Percentiles rank a stretch among this genome's conserved stretches.
phyloP scores from a whole-genome alignment of 305 asterid genomes.

The Fraxinus floribunda region DNA sequence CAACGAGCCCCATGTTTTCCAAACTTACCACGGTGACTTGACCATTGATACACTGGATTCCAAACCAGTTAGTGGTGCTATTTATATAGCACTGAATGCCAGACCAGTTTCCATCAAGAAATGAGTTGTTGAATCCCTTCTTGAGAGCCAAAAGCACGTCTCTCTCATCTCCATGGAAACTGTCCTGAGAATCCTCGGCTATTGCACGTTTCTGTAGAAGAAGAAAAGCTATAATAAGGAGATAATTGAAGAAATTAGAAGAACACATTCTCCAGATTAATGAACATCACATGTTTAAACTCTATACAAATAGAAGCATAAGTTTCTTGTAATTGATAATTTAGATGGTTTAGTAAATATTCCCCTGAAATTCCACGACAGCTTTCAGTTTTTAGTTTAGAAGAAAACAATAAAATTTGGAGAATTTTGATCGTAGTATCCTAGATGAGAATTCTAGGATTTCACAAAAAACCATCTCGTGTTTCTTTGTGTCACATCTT shows the following conservation, averaged over 20 bases:
- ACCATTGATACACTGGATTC: conserved; percentile 50
- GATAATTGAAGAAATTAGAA: conserved; percentile 29
- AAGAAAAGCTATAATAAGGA: conserved; percentile 26
- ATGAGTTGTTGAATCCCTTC: conserved; percentile 34
- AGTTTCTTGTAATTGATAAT: conserved; percentile 1
- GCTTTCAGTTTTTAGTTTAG: conserved; percentile 36
- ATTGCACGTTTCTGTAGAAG: conserved; percentile 3
- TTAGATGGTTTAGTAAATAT: conserved; percentile 14
- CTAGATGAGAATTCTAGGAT: conserved; percentile 48
- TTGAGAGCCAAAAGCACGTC: conserved; percentile 47
- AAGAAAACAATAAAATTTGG: conserved; percentile 41
- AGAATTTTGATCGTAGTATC: conserved; percentile 1
- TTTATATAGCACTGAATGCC: conserved; percentile 54
- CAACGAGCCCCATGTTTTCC: conserved; percentile 47
- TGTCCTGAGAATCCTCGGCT: conserved; percentile 27
- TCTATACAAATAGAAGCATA: conserved; percentile 10
- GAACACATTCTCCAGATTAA: conserved; percentile 25
- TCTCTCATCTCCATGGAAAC: conserved; percentile 54
- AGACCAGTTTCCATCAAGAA: conserved; percentile 49
- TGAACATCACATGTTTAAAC: conserved; percentile 1
- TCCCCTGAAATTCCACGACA: conserved; percentile 35
- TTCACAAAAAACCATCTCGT: neutral
- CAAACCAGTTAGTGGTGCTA: conserved; percentile 46
- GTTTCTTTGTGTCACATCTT: neutral
- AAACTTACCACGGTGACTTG: conserved; percentile 52